Evolutionary conservation across 2,329 filamentous ascomycete species (phyloP), one percentile per base, ranked within the genome.

Genomic region (Fragosphaeria purpurea): DNA sequence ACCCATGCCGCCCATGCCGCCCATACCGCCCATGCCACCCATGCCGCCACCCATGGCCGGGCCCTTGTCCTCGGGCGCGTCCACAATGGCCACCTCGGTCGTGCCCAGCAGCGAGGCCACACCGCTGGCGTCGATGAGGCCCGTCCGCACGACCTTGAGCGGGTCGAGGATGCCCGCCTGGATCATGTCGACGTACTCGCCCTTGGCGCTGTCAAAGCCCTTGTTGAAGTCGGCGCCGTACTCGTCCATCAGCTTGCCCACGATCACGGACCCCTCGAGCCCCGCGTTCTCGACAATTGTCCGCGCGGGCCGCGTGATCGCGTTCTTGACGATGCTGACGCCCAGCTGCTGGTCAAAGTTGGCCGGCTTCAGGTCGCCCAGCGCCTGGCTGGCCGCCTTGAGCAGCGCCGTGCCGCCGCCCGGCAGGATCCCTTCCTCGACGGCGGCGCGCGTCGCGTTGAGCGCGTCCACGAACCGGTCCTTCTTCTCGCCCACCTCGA

Each of bases 291-390:
- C 93, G 55, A 98, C 88, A 59, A 98, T 98, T 56, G 83, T 94
- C 63, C 89, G 83, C 56, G 93, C 93, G 46, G 93, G 93, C 62
- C 86, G 86, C 64, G 90, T 96, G 70, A 98, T 98, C 67, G 93
- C 93, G 68, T 85, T 95, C 85, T 95, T 95, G 74, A 98, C 81
- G 65, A 98, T 98, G 72, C 79, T 88, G 60, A 98, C 85, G 80
- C 93, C 93, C 58, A 98, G 89, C 75, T 95, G 89, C 78, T 98
- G 93, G 75, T 98, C 93, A 67, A 97, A 98, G 85, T 98, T 98
- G 75, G 77, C 75, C 49, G 87, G 70, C 82, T 96, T 94, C 68
- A 97, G 72, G 58, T 84, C 75, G 63, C 76, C 77, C 47, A 98
- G 81, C 52, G 89, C 88, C 70, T 95, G 91, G 71, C 83, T 83